Evolutionary conservation across 495 filamentous ascomycete species (phyloP), one percentile per base, ranked within the genome.

Genomic region (Penicillium herquei): DNA sequence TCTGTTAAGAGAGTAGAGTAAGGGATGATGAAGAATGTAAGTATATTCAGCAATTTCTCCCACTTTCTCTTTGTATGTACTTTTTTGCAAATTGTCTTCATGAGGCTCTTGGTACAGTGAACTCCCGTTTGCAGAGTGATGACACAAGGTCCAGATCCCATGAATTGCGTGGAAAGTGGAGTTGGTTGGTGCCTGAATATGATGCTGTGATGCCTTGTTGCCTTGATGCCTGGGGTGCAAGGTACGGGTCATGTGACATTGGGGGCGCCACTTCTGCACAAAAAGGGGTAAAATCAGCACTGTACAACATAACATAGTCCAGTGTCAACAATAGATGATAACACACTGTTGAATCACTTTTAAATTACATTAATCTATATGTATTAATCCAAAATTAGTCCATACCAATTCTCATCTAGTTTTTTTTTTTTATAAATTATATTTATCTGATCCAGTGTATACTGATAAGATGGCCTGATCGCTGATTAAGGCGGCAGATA

Each of bases 401-500:
- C 8, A 37, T 37, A 10, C 6, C 34, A 1, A 13, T 13, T 37
- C 34, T 37, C 34, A 37, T 37, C 2, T 35, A 35, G 33, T 35
- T 6, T 35, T 35, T 6, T 10, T 13, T 37, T 2, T 9, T 37
- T 37, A 2, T 37, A 10, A 13, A 37, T n/a, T 37, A 37, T 37
- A 37, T 37, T 37, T 37, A 37, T 37, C 8, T 37, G 21, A 26
- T 26, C 21, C 21, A 26, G n/a, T 26, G 21, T 1, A 26, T 26
- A 37, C 34, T 13, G 34, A 9, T 13, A 9, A 13, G 9, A 37
- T 32, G 31, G 12, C 30, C 43, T 50, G 30, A 49, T 31, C 5
- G 10, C 31, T 37, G 21, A 63, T 51, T 40, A 10, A 45, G 54
- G 62, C 71, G 72, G 73, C 67, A 59, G 57, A 40, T 18, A 32